Base-by-base conservation (phyloP, 225 moss, liverwort and hornwort species). In the Marchantia polymorpha region DNA sequence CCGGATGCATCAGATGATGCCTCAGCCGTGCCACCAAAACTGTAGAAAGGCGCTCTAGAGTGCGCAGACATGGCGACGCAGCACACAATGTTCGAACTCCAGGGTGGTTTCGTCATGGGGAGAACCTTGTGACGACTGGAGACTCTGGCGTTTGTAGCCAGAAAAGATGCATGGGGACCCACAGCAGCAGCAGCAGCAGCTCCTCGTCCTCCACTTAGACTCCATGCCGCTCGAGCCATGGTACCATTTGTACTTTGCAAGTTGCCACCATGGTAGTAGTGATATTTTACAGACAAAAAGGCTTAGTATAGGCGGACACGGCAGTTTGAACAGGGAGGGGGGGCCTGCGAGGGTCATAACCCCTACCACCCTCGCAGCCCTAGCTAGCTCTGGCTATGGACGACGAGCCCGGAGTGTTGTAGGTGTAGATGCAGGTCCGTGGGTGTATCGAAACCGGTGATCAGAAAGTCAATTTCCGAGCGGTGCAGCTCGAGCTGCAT, bases 81-180 rank as follows among this genome's bases (percentile, higher is more conserved):
- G 15, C 29, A 25, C 25, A 16, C 9, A 66, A 25, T 25, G 14
- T 14, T 31, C 66, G 25, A 66, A 25, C 10, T 66, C 25, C 66
- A 30, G 31, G 30, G 66, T 30, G 23, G 27, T 65, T 65, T 65
- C 64, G 64, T 65, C 64, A 65, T 65, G 39, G 27, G 0, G 19
- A 60, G 60, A 60, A 60, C 20, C 60, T 60, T 60, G 60, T 60
- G 60, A 60, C 60, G 60, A 65, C 19, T 65, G 64, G 27, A 65
- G 10, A 31, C 13, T 29, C 14, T 66, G 66, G 30, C 66, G 66
- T 66, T 66, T 66, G 66, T 63, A 5, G 25, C 63, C 63, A 26
- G 25, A 30, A 29, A 14, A 6, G 13, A 30, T 6, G 66, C 66
- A 31, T 16, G 27, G 29, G 66, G 29, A 66, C 66, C 66, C 25